phyloP scores from a whole-genome alignment of 2,329 filamentous ascomycete genomes.

The Proliferodiscus dingleyae region DNA sequence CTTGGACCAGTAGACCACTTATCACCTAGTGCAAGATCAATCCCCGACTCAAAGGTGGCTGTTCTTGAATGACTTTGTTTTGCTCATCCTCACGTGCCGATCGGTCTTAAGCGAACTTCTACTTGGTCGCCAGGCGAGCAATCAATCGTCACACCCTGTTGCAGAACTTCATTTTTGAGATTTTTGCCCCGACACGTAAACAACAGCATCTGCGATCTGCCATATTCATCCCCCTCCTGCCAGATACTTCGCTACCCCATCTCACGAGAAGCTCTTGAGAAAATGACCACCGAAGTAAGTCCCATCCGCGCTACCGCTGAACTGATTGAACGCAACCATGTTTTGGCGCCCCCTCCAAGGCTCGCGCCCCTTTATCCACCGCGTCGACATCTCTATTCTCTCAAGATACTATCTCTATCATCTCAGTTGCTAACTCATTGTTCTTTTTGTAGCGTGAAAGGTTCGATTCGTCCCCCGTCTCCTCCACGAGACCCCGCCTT shows the following conservation, averaged over 20 bases:
- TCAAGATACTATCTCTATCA: too few species aligned
- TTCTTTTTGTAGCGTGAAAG: conserved; percentile 30
- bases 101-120: background rate
- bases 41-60: background rate
- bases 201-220: conserved; percentile 13
- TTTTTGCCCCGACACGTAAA: conserved; percentile 1
- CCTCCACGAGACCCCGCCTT: conserved; percentile 3
- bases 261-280: conserved; percentile 10
- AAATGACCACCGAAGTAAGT: conserved; percentile 35
- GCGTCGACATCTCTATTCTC: too few species aligned
- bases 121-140: background rate
- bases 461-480: conserved; percentile 18
- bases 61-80: background rate
- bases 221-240: conserved; percentile 7
- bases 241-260: conserved; percentile 1
- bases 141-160: background rate
- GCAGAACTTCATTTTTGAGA: background rate
- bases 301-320: conserved; percentile 11
- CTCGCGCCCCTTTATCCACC: conserved; percentile 23
- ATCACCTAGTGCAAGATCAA: background rate
- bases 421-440: conserved; percentile 6
- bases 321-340: too few species aligned
- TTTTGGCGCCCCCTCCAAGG: conserved; percentile 22
- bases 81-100: background rate
- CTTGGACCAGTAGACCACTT: too few species aligned